These are phyloP conservation scores for Rhizopogon rudus DNA, from an alignment of 768 basidiomycete genomes.

Conservation along the genomic window DNA sequence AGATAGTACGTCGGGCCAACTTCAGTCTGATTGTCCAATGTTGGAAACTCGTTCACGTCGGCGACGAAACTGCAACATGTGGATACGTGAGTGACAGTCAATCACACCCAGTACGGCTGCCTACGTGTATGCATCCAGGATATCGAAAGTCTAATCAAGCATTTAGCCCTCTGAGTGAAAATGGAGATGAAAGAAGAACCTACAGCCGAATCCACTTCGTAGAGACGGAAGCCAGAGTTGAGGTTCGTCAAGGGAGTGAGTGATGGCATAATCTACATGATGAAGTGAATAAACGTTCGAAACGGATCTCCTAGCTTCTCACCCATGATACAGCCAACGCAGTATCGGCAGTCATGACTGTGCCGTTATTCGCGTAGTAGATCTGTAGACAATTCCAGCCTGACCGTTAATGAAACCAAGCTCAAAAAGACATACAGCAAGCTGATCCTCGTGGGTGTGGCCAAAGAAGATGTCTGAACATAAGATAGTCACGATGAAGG, in stretches of 20 bases:
- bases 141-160: constrained; percentile 56
- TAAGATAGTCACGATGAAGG: background rate
- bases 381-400: constrained; percentile 34
- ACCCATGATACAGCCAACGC: constrained; percentile 51
- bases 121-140: constrained; percentile 71
- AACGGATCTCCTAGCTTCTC: background rate
- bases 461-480: constrained; percentile 60
- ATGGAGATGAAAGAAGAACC: background rate
- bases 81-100: background rate
- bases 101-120: constrained; percentile 10
- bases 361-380: constrained; percentile 68
- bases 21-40: constrained; percentile 48
- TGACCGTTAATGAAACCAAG: background rate
- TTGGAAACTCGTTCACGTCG: constrained; percentile 52
- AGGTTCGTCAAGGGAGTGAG: constrained; percentile 62
- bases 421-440: constrained; percentile 37
- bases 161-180: background rate
- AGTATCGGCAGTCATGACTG: constrained; percentile 45
- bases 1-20: constrained; percentile 53
- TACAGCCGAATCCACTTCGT: constrained; percentile 34
- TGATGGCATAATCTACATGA: constrained; percentile 39
- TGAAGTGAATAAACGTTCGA: background rate
- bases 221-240: constrained; percentile 63
- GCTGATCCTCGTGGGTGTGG: constrained; percentile 68
- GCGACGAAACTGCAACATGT: constrained; percentile 49